phyloP scores from a whole-genome alignment of 768 basidiomycete genomes.

The Leccinum sublutescens region DNA sequence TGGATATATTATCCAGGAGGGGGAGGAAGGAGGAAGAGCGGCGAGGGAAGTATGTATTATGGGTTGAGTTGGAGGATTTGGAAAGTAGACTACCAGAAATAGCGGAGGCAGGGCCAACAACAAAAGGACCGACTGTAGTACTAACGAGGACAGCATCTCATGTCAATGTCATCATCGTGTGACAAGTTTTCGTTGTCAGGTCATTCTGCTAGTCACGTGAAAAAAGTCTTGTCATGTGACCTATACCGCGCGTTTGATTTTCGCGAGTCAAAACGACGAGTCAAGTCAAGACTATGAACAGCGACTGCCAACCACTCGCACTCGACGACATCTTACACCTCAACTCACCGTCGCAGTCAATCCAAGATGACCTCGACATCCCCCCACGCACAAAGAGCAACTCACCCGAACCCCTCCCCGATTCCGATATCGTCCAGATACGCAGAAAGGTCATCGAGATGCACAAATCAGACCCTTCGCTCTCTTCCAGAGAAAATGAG shows the following conservation, averaged over 20 bases:
- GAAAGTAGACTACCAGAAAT: constrained; percentile 63
- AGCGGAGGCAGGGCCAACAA: constrained; percentile 62
- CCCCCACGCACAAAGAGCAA: constrained; percentile 19
- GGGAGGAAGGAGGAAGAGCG: constrained; percentile 50
- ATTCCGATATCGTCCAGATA: constrained; percentile 49
- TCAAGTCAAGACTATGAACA: constrained; percentile 23
- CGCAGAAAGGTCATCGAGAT: constrained; percentile 38
- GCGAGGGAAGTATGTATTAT: constrained; percentile 58
- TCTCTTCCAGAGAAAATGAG: constrained; percentile 46
- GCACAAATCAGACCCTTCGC: constrained; percentile 22
- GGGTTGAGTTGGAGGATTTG: constrained; percentile 52
- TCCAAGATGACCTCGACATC: constrained; percentile 21
- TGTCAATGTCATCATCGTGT: too few relatives aligned
- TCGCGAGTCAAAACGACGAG: constrained; percentile 20
- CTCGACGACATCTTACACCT: constrained; percentile 57
- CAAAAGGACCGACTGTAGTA: constrained; percentile 30
- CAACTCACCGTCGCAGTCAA: constrained; percentile 42
- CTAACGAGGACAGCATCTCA: constrained; percentile 1
- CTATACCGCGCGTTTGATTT: constrained; percentile 33
- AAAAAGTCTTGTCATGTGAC: constrained; percentile 34
- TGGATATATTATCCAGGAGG: constrained; percentile 71
- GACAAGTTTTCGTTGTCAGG: too few relatives aligned
- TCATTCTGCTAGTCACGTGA: constrained; percentile 22
- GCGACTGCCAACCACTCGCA: constrained; percentile 41
- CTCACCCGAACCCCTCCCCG: constrained; percentile 41